A percentile compares a stretch with the other conserved stretches of the same genome.
Conservation (phyloP, 257 asterid genomes). For the Echium plantagineum region DNA sequence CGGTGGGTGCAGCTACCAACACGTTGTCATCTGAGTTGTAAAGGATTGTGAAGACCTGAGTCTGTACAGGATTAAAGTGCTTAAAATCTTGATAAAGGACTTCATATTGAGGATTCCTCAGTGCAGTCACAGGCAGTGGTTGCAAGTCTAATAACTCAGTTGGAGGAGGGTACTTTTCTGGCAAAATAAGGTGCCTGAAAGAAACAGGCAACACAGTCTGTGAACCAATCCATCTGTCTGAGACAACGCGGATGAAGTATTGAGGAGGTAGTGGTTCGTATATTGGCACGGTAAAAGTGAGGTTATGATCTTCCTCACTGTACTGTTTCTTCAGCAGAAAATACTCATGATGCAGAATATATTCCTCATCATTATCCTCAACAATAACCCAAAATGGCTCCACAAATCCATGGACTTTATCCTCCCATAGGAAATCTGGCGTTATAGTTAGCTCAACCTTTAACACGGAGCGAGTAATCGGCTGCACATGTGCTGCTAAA, state of each 20-base stretch:
- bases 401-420: constrained; percentile 34
- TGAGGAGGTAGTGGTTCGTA: constrained; percentile 37
- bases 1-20: constrained; percentile 39
- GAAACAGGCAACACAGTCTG: constrained; percentile 31
- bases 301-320: constrained; percentile 30
- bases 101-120: constrained; percentile 29
- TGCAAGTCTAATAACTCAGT: constrained; percentile 35
- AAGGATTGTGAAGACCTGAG: constrained; percentile 32
- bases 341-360: constrained; percentile 32
- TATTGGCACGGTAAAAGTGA: constrained; percentile 30
- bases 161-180: constrained; percentile 36
- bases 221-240: constrained; percentile 33
- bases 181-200: constrained; percentile 32
- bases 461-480: constrained; percentile 32
- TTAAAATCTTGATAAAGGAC: constrained; percentile 24
- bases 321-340: constrained; percentile 33
- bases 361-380: constrained; percentile 33
- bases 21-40: constrained; percentile 38
- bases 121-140: constrained; percentile 35
- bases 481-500: constrained; percentile 32
- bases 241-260: constrained; percentile 26
- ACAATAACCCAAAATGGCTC: constrained; percentile 38
- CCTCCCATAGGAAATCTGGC: constrained; percentile 37
- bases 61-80: constrained; percentile 39
- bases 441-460: constrained; percentile 32